Evolutionary conservation across 2,329 filamentous ascomycete genomes (phyloP), one percentile per base, ranked within the genome.

Genomic region (Ramularia endophylla): DNA sequence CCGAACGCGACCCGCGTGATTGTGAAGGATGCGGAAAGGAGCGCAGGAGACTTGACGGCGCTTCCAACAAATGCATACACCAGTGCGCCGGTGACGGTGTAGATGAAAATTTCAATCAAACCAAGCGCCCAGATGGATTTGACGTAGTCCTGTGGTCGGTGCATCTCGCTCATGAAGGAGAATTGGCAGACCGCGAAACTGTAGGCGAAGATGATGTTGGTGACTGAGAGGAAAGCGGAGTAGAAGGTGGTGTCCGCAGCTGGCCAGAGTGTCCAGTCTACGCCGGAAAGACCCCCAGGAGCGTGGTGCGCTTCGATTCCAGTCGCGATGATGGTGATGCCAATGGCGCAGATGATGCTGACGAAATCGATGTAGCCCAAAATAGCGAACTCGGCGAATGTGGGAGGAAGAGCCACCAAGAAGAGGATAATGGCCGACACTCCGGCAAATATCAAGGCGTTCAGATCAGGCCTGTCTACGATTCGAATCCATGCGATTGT

Each of bases 161-260:
- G 75, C 59, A 87, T 69, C 60, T 86, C 82, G 32, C 74, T 71
- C 59, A 82, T 80, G 60, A 86, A 77, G 47, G 70, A 73, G 64
- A 85, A 83, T 65, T 84, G 85, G 47, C 78, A 79, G 44, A 69
- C 66, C 38, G 67, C 65, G 50, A 71, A 70, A 27, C 64, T 66
- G 56, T 70, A 72, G 41, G 84, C 82, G 51, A 88, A 81, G 49
- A 85, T 73, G 41, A 87, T 87, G 66, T 87, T 86, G 55, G 73
- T 75, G 36, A 83, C 73, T 16, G 78, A 73, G 6, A 80, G 70
- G 60, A 85, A 82, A n/a, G 69, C 79, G 32, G 75, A 68, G 40
- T 69, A 67, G 35, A 85, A 58, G 13, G 61, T 57, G 4, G 59
- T 60, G 33, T 56, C 57, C 13, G 49, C 45, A 4, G 58, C 56